Base-by-base conservation (phyloP, 108 stramenopile species). In the Discostella stelligeroides region DNA sequence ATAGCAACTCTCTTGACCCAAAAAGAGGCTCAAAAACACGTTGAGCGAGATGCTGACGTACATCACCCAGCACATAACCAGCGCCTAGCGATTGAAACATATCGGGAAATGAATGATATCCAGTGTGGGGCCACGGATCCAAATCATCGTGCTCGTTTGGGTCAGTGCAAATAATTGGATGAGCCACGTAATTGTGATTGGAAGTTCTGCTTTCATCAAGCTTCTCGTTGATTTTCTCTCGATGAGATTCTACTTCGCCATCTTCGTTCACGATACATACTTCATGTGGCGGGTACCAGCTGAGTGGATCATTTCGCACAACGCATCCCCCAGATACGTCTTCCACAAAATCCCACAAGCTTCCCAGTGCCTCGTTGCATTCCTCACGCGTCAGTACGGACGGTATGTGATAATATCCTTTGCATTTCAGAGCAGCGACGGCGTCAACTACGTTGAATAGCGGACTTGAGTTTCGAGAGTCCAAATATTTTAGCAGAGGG, bases 21-120 rank as follows among this genome's bases (percentile, higher is more conserved):
- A 66, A 85, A 18, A 91, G 63, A 14, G 81, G 87, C 55, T 83
- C 80, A 79, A 85, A 88, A n/a, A 88, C 42, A 30, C 82, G 72
- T 7, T 78, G 64, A 5, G 90, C 86, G 51, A 91, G 66, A 7
- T 68, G 46, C 45, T 88, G 82, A 39, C 84, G 80, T 30, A 84
- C 60, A 46, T 64, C 20, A 7, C 84, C 83, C 13, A 85, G 55
- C 1, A 91, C 51, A 72, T 73, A 85, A 58, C 90, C 90, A 14
- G 90, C 85, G 11, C 90, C 90, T 1, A 82, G 23, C 0, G 82
- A 80, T 60, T 84, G 85, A 61, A 82, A 84, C 69, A 67, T 70
- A 18, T 77, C 70, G 0, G 78, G 54, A 34, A 62, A 72, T 8
- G 74, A 72, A 1, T 41, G 43, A 37, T 75, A 70, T 28, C 82